Base-by-base conservation (phyloP, 306 rosid species). In the Carpinus viminea region DNA sequence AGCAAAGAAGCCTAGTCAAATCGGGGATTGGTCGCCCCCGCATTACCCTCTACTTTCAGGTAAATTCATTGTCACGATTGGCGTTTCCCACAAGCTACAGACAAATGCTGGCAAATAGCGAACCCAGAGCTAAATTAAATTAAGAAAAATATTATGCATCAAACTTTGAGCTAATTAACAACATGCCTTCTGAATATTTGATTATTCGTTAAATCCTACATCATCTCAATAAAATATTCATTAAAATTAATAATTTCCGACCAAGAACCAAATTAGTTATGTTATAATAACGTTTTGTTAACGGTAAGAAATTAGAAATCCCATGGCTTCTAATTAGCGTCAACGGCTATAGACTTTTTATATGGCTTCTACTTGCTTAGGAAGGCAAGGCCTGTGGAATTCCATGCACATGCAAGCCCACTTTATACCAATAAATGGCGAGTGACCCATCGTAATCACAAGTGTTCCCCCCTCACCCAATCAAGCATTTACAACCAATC, bases 401-500 rank as follows among this genome's bases (percentile, higher is more conserved):
- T 48, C 4, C 52, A 41, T 41, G 45, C 45, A 41, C 45, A 41
- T 41, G 45, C 45, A 41, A 41, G 8, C 45, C 45, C 45, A 41
- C 45, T 41, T 41, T 41, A n/a, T 24, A 41, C 45, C 13, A 48
- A 48, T 11, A 48, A 48, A 48, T 12, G 60, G 53, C 24, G 68
- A 84, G 78, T 62, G 6, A 68, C 16, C 38, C 18, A 73, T 61
- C 28, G 43, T 34, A 4, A 61, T 66, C 81, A 65, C 18, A 6
- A 38, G 20, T 18, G 38, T 59, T 12, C 36, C 31, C 11, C 36
- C 43, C 17, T 8, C 11, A 36, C 74, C 68, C 15, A 43, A 72
- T 57, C 71, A 11, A 45, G 72, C 74, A 74, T 59, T 83, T 41
- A 31, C 83, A 78, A 13, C 76, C 82, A 69, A 89, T 80, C 21